phyloP scores from a whole-genome alignment of 805 yeast species.

The Barnettozyma wickerhamii region DNA sequence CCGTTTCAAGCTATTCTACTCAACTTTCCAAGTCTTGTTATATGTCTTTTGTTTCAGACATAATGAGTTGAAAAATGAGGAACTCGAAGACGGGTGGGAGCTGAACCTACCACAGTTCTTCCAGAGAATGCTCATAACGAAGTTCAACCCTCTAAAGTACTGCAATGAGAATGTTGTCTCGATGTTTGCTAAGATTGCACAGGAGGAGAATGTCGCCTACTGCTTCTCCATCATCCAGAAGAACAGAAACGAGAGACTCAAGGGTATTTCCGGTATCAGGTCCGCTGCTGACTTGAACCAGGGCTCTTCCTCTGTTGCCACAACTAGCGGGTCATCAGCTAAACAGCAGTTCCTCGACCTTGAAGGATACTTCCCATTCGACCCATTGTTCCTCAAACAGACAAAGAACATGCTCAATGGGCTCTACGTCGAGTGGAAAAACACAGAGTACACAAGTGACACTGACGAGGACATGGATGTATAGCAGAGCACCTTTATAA shows the following conservation, averaged over 20 bases:
- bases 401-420: slow-evolving; percentile 51
- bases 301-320: no score
- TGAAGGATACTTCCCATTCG: slow-evolving; percentile 96
- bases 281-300: slow-evolving; percentile 23
- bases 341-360: slow-evolving; percentile 83
- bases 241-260: slow-evolving; percentile 53
- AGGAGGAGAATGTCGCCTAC: slow-evolving; percentile 83
- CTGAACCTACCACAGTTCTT: slow-evolving; percentile 79
- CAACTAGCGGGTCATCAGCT: slow-evolving; percentile 28
- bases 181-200: slow-evolving; percentile 91
- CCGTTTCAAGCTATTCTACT: slow-evolving; percentile 81
- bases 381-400: slow-evolving; percentile 72
- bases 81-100: slow-evolving; percentile 54
- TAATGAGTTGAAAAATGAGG: slow-evolving; percentile 42
- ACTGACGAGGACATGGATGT: slow-evolving; percentile 32
- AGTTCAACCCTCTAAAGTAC: slow-evolving; percentile 89
- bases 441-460: slow-evolving; percentile 49
- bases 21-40: slow-evolving; percentile 84
- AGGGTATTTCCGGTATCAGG: slow-evolving; percentile 35
- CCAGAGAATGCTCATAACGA: slow-evolving; percentile 78
- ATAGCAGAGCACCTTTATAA: no score
- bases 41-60: slow-evolving; percentile 92
- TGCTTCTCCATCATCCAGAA: slow-evolving; percentile 92
- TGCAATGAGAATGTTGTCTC: slow-evolving; percentile 91
- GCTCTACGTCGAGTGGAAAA: slow-evolving; percentile 78